Evolutionary conservation across 306 rosid species (phyloP).

Genomic region (Glycine latifolia): DNA sequence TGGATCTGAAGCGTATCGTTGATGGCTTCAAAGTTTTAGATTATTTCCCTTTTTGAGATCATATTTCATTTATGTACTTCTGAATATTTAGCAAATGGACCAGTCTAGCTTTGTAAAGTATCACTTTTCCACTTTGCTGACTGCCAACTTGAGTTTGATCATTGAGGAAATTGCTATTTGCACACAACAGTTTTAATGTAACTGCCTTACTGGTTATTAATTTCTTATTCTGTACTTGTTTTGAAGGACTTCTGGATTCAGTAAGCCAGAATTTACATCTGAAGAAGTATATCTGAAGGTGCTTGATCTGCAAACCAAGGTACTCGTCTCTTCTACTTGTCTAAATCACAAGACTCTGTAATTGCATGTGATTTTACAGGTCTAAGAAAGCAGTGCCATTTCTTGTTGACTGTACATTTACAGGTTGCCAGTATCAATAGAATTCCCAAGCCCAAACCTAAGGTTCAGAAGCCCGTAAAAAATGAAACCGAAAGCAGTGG

Average conservation of each 20-base stretch:
- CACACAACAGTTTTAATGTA: background rate
- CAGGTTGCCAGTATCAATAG: conserved; percentile 73
- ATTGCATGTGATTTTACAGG: conserved; percentile 29
- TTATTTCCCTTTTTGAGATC: no score
- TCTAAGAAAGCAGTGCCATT: conserved; percentile 10
- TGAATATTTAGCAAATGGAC: no score
- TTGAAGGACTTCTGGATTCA: conserved; percentile 71
- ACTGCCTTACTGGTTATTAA: background rate
- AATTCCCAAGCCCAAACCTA: conserved; percentile 96
- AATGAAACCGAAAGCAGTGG: conserved; percentile 64
- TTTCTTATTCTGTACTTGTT: conserved; percentile 40
- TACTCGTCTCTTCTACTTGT: conserved; percentile 47
- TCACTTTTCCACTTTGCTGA: background rate
- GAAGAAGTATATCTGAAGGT: conserved; percentile 74
- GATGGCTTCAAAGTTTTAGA: conserved; percentile 17
- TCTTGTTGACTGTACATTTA: conserved; percentile 22
- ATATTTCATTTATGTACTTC: no score
- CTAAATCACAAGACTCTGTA: background rate
- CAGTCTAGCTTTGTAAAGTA: no score
- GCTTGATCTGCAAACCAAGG: conserved; percentile 80
- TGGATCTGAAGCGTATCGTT: background rate
- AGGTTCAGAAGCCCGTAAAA: conserved; percentile 67
- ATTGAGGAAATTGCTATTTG: conserved; percentile 25
- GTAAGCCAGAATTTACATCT: conserved; percentile 80
- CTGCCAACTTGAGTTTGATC: conserved; percentile 15